Percentiles rank a stretch among this genome's conserved stretches.
Evolutionary conservation across 1,139 yeast species (phyloP).

Genomic region (Yamadazyma kanchanaburiensis): DNA sequence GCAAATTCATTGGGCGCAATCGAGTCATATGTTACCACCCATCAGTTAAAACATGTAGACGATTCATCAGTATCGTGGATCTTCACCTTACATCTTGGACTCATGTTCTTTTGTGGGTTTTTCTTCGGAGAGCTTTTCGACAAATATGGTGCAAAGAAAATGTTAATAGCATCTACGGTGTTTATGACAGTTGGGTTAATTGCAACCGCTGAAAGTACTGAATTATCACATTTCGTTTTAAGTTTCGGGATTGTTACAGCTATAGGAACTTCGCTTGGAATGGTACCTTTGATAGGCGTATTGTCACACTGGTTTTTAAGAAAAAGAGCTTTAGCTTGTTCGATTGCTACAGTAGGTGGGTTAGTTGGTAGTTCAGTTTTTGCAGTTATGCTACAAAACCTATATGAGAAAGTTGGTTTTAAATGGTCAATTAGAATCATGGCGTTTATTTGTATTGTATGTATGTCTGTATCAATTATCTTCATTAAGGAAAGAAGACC

Average conservation of each 20-base stretch:
- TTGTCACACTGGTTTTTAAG: constrained; percentile 61
- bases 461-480: constrained; percentile 32
- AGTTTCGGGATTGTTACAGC: constrained; percentile 58
- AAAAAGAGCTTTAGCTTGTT: constrained; percentile 54
- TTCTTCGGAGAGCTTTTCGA: constrained; percentile 65
- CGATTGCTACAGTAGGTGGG: constrained; percentile 60
- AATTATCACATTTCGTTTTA: constrained; percentile 57
- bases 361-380: constrained; percentile 60
- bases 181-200: constrained; percentile 48
- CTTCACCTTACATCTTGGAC: constrained; percentile 54
- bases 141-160: constrained; percentile 46
- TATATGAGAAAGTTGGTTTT: constrained; percentile 49
- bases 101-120: constrained; percentile 56
- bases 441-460: constrained; percentile 46
- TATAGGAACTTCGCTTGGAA: constrained; percentile 52
- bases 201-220: constrained; percentile 48
- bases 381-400: constrained; percentile 50
- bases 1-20: constrained; percentile 59
- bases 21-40: constrained; percentile 51
- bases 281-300: constrained; percentile 60
- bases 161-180: constrained; percentile 45
- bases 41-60: constrained; percentile 43
- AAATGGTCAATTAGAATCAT: constrained; percentile 60
- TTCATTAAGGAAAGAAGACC: constrained; percentile 42
- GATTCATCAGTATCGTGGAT: constrained; percentile 59